A percentile compares a stretch with the other conserved stretches of the same genome.
phyloP scores from a whole-genome alignment of 116 monocot species.

The Cymodocea nodosa region DNA sequence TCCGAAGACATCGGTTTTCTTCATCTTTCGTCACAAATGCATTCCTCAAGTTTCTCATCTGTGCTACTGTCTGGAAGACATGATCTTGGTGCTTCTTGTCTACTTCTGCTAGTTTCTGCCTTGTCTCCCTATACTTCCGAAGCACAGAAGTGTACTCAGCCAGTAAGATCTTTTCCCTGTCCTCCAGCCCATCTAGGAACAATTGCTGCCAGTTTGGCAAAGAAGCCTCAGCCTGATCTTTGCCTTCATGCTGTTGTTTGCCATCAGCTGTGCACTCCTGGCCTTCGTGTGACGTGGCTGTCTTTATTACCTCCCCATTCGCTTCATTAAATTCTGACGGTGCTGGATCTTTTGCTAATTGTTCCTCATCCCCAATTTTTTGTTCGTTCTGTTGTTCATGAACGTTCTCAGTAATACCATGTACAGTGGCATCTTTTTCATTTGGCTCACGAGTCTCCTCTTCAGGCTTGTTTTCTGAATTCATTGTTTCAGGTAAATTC shows the following conservation, averaged over 20 bases:
- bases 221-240: constrained; percentile 9
- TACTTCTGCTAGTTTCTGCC: constrained; percentile 39
- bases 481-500: neutral
- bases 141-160: constrained; percentile 61
- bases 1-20: constrained; percentile 48
- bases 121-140: constrained; percentile 44
- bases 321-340: neutral
- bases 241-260: neutral
- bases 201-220: constrained; percentile 32
- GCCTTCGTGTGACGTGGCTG: neutral
- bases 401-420: neutral
- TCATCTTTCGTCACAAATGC: constrained; percentile 58
- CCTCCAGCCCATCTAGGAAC: constrained; percentile 41
- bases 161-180: constrained; percentile 53
- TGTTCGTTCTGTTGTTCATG: neutral
- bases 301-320: neutral
- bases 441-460: neutral
- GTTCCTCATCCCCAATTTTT: neutral
- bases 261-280: neutral
- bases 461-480: neutral
- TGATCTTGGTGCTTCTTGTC: constrained; percentile 61
- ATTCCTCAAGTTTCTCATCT: constrained; percentile 44
- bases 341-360: neutral
- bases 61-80: constrained; percentile 22
- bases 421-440: neutral